phyloP scores from a whole-genome alignment of 2,329 filamentous ascomycete species.

The Aspergillus tamarii region DNA sequence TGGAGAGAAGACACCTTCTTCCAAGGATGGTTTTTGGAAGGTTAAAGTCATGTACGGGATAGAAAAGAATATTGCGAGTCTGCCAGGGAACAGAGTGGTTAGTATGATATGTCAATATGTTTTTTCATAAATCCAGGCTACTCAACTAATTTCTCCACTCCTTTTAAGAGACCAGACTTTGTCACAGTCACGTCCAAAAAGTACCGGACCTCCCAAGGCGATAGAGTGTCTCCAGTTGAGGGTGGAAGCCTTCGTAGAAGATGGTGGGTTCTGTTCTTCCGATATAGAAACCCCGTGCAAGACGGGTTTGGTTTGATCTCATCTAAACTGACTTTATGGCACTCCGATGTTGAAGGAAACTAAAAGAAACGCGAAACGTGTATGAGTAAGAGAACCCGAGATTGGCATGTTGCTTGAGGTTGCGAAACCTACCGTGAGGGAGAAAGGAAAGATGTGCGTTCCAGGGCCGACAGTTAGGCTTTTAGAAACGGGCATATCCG shows the following conservation, averaged over 20 bases:
- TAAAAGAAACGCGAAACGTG: neutral
- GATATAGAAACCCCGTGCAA: neutral
- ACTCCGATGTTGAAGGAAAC: conserved; percentile 20
- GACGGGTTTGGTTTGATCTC: neutral
- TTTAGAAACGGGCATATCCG: neutral
- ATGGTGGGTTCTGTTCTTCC: conserved; percentile 6
- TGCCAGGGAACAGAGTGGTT: neutral
- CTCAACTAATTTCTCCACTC: conserved; percentile 16
- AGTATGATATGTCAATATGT: neutral
- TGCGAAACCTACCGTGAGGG: conserved; percentile 12
- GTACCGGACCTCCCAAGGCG: conserved; percentile 16
- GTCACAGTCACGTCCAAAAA: conserved; percentile 12
- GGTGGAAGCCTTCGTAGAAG: conserved; percentile 19
- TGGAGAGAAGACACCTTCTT: neutral
- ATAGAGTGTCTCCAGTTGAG: conserved; percentile 7
- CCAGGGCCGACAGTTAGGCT: neutral
- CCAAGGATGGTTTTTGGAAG: neutral
- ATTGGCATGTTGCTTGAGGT: neutral
- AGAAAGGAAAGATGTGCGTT: conserved; percentile 14
- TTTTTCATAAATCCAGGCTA: neutral
- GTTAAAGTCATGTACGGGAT: neutral
- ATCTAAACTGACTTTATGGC: conserved; percentile 10
- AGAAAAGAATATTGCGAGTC: neutral
- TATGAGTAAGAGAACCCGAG: neutral
- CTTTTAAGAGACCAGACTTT: conserved; percentile 6